Base-by-base conservation (phyloP, 495 filamentous ascomycete genomes). In the Umbilicaria muhlenbergii region DNA sequence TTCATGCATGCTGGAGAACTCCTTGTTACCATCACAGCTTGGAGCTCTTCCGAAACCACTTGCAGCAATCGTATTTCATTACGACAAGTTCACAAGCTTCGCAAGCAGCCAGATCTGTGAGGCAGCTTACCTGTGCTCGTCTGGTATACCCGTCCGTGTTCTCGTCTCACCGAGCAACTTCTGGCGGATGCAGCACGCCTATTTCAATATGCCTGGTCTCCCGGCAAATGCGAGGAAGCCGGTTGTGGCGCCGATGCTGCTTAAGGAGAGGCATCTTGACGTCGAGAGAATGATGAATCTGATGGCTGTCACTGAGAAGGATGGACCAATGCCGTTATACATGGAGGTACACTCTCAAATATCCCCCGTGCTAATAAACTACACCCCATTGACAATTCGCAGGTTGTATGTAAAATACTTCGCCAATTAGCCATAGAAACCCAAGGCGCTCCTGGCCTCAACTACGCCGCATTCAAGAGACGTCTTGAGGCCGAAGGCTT, bases 1-100 rank as follows among this genome's bases (percentile, higher is more conserved):
- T 12, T 74, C 78, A 0, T 84, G 79, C 51, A 59, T 89, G 18
- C 63, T 86, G 5, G 80, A 86, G 53, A 78, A 75, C 44, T 75
- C 69, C 31, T 61, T 83, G 0, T 58, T 73, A 1, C 37, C 43
- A 3, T 56, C 65, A 3, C 61, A 61, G 16, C 54, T 64, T 8
- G 63, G 64, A 5, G 47, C 50, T 11, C 46, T 70, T 10, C 61
- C 64, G 0, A 60, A 63, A 7, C 74, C 80, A 0, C 58, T 84
- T 4, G 67, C 80, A 0, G 81, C 70, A 0, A 64, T 84, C 15
- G 71, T 80, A 5, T 86, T 84, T 44, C 79, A 83, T 43, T 84
- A 77, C 49, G 78, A 80, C 50, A 68, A 68, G 0, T 78, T 74
- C 50, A 73, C 64, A 5, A 67, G 71, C 2, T 68, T 70, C 34